Conservation (phyloP, 1,139 yeast species). For the Kurtzmaniella natalensis region DNA sequence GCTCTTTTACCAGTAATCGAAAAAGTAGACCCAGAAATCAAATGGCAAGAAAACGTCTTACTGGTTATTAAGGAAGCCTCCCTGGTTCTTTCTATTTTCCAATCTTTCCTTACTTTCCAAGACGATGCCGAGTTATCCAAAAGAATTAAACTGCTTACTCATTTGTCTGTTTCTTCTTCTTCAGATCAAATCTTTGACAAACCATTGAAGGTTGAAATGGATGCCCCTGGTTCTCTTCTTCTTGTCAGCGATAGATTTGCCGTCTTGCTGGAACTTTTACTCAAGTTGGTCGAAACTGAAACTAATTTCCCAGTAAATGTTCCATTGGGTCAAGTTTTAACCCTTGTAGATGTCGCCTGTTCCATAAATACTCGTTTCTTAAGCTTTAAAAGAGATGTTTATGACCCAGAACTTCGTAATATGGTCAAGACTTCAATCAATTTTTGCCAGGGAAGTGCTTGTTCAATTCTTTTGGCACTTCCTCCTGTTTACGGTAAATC, state of each 20-base stretch:
- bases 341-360: conserved; percentile 46
- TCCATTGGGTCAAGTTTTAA: conserved; percentile 56
- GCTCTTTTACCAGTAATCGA: conserved; percentile 57
- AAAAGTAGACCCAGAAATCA: conserved; percentile 46
- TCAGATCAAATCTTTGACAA: not conserved
- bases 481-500: conserved; percentile 40
- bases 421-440: conserved; percentile 38
- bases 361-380: conserved; percentile 52
- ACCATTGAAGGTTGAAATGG: conserved; percentile 52
- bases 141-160: conserved; percentile 8
- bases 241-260: conserved; percentile 48
- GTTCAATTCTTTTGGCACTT: conserved; percentile 36
- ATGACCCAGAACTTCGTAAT: conserved; percentile 39
- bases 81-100: conserved; percentile 50
- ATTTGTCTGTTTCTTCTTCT: not conserved
- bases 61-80: conserved; percentile 42
- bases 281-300: conserved; percentile 40
- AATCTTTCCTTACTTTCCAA: conserved; percentile 51
- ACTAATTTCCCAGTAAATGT: conserved; percentile 45
- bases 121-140: conserved; percentile 49
- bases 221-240: conserved; percentile 47
- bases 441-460: conserved; percentile 41
- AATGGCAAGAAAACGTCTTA: conserved; percentile 44
- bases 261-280: conserved; percentile 40
- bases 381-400: conserved; percentile 55